Evolutionary conservation across 2,329 filamentous ascomycete species (phyloP).

Genomic region (Fusarium lyarnte): DNA sequence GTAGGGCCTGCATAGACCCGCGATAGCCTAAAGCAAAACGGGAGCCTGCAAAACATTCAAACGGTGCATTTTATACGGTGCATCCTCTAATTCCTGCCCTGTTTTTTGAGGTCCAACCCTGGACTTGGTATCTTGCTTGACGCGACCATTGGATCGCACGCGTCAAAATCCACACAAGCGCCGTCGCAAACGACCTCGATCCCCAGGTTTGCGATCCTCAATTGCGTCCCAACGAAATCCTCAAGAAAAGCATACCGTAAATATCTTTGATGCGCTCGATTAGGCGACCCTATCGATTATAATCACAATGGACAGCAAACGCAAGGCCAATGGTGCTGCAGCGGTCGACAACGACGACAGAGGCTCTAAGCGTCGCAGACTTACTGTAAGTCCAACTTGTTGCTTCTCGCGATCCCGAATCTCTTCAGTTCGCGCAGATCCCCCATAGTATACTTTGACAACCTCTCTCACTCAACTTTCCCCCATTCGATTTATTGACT

Average conservation of each 20-base stretch:
- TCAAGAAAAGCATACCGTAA: background rate
- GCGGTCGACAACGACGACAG: slow-evolving; percentile 61
- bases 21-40: slow-evolving; percentile 14
- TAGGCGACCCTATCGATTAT: slow-evolving; percentile 37
- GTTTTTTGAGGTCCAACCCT: slow-evolving; percentile 8
- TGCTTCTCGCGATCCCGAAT: slow-evolving; percentile 11
- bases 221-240: slow-evolving; percentile 42
- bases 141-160: slow-evolving; percentile 44
- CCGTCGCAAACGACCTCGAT: slow-evolving; percentile 31
- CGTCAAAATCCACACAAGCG: slow-evolving; percentile 44
- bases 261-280: slow-evolving; percentile 43
- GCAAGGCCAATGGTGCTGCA: slow-evolving; percentile 61
- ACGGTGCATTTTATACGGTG: background rate
- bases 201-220: slow-evolving; percentile 33
- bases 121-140: slow-evolving; percentile 30
- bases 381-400: slow-evolving; percentile 57
- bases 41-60: background rate
- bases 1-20: slow-evolving; percentile 24
- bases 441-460: background rate
- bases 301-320: slow-evolving; percentile 64
- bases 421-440: background rate
- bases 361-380: slow-evolving; percentile 65
- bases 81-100: background rate
- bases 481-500: slow-evolving; percentile 6
- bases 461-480: background rate